Conservation (phyloP, 768 basidiomycete species). For the Suillus spraguei region DNA sequence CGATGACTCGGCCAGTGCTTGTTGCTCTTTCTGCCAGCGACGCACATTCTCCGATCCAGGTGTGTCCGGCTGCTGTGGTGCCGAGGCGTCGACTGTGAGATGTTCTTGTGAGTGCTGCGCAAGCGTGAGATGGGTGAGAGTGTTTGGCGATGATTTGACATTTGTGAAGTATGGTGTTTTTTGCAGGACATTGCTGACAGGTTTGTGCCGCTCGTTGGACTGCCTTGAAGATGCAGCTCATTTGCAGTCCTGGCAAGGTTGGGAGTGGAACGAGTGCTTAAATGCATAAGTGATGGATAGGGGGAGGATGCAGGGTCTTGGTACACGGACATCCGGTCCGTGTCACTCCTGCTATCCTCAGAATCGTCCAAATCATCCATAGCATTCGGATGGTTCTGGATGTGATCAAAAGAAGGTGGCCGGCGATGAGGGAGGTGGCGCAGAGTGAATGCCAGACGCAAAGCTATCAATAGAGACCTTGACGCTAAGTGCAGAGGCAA, state of each 20-base stretch:
- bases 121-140: conserved; percentile 34
- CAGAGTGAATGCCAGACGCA: conserved; percentile 54
- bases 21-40: conserved; percentile 34
- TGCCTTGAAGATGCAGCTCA: conserved; percentile 38
- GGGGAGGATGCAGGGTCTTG: conserved; percentile 19
- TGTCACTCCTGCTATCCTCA: conserved; percentile 44
- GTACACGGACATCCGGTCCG: conserved; percentile 36
- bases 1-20: conserved; percentile 55
- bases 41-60: conserved; percentile 26
- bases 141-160: conserved; percentile 38
- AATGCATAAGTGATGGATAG: conserved; percentile 55
- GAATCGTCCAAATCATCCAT: conserved; percentile 75
- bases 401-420: conserved; percentile 76
- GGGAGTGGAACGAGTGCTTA: conserved; percentile 73
- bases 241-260: conserved; percentile 50
- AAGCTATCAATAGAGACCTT: conserved; percentile 48
- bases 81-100: conserved; percentile 21
- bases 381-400: conserved; percentile 68
- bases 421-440: conserved; percentile 65
- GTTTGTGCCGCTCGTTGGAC: conserved; percentile 43
- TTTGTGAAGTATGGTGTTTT: conserved; percentile 49
- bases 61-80: conserved; percentile 19
- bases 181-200: conserved; percentile 54
- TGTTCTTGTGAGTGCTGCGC: conserved; percentile 47
- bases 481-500: conserved; percentile 36